Conservation (phyloP, 805 yeast genomes). For the Spathaspora sp. region DNA sequence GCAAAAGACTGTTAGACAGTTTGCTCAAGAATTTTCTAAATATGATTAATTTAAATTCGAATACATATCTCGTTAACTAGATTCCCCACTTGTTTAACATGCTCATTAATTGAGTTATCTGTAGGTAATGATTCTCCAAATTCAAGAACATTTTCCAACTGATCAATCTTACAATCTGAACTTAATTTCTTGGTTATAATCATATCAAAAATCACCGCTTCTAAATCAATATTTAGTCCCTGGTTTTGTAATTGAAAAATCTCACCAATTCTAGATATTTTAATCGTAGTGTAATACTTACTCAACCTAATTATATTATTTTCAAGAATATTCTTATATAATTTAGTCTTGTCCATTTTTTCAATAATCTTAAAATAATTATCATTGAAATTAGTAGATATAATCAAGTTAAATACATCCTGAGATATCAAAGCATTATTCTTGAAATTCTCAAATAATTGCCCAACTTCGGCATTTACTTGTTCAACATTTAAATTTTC, state of each 20-base stretch:
- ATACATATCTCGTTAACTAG: conserved; percentile 17
- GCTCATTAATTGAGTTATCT: conserved; percentile 15
- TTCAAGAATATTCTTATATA: conserved; percentile 24
- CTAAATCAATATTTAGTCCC: conserved; percentile 14
- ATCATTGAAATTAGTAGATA: neutral
- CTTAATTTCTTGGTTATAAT: conserved; percentile 30
- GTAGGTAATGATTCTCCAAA: conserved; percentile 15
- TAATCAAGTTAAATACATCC: conserved; percentile 6
- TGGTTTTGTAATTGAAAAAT: conserved; percentile 13
- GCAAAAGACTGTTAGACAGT: conserved; percentile 23
- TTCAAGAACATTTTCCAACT: conserved; percentile 19
- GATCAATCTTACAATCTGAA: conserved; percentile 29
- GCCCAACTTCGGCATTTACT: conserved; percentile 3
- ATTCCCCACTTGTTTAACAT: conserved; percentile 24
- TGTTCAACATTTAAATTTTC: conserved; percentile 3
- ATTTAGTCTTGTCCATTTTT: conserved; percentile 9
- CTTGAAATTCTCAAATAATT: neutral
- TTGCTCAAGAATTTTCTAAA: conserved; percentile 14
- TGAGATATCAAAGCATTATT: conserved; percentile 6
- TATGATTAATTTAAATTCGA: conserved; percentile 9
- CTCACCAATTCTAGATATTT: conserved; percentile 14
- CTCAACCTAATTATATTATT: conserved; percentile 28
- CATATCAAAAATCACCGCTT: conserved; percentile 30
- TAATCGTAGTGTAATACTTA: conserved; percentile 25
- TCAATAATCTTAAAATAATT: conserved; percentile 2